Evolutionary conservation across 2,329 filamentous ascomycete species (phyloP), one percentile per base, ranked within the genome.

Genomic region (Fusarium pseudonygamai): DNA sequence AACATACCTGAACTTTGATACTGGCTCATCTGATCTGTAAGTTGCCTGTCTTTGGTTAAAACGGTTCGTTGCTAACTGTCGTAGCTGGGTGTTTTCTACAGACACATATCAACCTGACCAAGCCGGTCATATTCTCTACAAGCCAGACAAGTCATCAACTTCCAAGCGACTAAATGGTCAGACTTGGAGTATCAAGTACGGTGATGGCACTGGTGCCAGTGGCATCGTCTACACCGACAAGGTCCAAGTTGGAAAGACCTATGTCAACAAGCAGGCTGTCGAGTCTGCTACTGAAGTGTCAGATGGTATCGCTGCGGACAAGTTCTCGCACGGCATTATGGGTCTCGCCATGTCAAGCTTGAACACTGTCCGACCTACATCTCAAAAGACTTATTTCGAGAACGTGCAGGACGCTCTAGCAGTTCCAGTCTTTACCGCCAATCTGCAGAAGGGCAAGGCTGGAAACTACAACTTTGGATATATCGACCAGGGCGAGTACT

Each of bases 1-100:
- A 7, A 79, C 93, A 71, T 87, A 90, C 67, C 80, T 95, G 68
- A 91, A 93, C 78, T 87, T 95, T 68, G 93, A 95, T 74, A 95
- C 93, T 20, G 82, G 82, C 7, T 84, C 82, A 18, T 75, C 91
- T 86, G 71, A 92, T 85, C 71, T 84, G 82, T 83, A 77, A 78
- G 81, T 64, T 26, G 11, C 2, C 26, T 11, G 7, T n/a, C 12
- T 4, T 15, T 20, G 2, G 1, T 15, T 1, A 24, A 18, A 2
- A 9, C 16, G 14, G 3, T 9, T 18, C 26, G 6, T 32, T 28
- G 32, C 72, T 71, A 53, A 63, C 58, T 26, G 86, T 42, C 4
- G 1, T n/a, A 87, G 93, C 82, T 93, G 92, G 92, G 88, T 91
- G 45, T 93, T 92, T 81, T 92, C 91, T 0, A 85, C 84, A 24